Conservation (phyloP, 2,329 filamentous ascomycete species). For the Dothiorella sarmentorum region DNA sequence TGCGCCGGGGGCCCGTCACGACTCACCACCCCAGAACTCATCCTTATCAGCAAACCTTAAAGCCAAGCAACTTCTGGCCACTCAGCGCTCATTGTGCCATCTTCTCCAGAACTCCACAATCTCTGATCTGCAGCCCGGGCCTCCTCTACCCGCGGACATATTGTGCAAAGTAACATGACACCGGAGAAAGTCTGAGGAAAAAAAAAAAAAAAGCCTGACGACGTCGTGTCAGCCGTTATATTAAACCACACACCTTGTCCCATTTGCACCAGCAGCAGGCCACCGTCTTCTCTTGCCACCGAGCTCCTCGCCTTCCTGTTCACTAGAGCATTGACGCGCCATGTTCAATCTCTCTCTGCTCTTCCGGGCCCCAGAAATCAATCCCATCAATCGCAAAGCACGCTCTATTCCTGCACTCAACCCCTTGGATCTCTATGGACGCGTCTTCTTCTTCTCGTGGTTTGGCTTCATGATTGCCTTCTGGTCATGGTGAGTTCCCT, state of each 20-base stretch:
- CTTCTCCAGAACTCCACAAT: conserved; percentile 2
- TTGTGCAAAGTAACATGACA: background rate
- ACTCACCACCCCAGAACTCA: background rate
- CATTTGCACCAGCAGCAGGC: background rate
- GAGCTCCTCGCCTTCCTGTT: too few relatives aligned
- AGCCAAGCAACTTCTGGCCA: background rate
- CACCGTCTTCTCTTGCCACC: background rate
- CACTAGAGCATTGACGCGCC: too few relatives aligned
- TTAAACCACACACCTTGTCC: background rate
- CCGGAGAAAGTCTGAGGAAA: background rate
- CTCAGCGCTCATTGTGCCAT: background rate
- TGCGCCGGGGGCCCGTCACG: too few relatives aligned
- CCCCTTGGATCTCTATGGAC: conserved; percentile 72
- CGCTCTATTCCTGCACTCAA: conserved; percentile 76
- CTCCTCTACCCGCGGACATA: background rate
- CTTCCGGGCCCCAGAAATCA: conserved; percentile 63
- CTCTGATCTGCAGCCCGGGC: conserved; percentile 6
- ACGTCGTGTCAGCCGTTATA: background rate
- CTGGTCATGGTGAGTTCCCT: conserved; percentile 63
- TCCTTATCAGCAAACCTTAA: background rate
- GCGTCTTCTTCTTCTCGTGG: conserved; percentile 89
- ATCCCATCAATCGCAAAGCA: conserved; percentile 81
- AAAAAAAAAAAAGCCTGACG: background rate
- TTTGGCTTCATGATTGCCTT: conserved; percentile 84
- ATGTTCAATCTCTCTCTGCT: conserved; percentile 27